Conservation (phyloP, 768 basidiomycete species). For the Pholiota microspora region DNA sequence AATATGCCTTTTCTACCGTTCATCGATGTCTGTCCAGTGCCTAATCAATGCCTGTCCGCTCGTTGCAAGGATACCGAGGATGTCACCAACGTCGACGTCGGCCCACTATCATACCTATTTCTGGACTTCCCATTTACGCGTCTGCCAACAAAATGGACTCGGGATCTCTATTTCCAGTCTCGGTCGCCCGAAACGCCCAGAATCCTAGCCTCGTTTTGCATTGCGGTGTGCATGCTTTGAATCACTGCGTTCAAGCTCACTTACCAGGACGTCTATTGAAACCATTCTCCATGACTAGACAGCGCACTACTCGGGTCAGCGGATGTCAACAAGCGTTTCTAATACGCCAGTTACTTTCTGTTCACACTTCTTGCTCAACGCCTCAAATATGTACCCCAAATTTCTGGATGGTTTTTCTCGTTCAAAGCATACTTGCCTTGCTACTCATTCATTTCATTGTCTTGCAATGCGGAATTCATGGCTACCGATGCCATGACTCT, state of each 20-base stretch:
- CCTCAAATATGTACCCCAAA: too few relatives aligned
- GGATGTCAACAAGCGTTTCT: too few relatives aligned
- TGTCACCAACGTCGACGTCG: neutral
- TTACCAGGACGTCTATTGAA: neutral
- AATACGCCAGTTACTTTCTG: too few relatives aligned
- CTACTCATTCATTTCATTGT: too few relatives aligned
- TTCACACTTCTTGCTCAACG: too few relatives aligned
- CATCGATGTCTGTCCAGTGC: neutral
- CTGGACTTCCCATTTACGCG: neutral
- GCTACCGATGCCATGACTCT: too few relatives aligned
- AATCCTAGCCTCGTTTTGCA: neutral
- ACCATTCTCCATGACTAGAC: neutral
- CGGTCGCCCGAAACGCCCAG: too few relatives aligned
- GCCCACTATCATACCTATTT: neutral
- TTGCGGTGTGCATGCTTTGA: neutral
- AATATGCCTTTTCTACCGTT: constrained; percentile 2
- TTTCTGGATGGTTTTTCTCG: too few relatives aligned
- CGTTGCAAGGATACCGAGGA: constrained; percentile 5
- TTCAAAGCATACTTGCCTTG: too few relatives aligned
- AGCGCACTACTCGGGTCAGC: too few relatives aligned
- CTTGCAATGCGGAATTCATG: too few relatives aligned
- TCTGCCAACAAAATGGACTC: neutral
- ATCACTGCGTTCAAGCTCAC: neutral
- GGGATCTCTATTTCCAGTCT: neutral
- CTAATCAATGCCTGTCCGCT: neutral